Evolutionary conservation across 2,329 filamentous ascomycete species (phyloP), one percentile per base, ranked within the genome.

Genomic region (Chaetomium sp.): DNA sequence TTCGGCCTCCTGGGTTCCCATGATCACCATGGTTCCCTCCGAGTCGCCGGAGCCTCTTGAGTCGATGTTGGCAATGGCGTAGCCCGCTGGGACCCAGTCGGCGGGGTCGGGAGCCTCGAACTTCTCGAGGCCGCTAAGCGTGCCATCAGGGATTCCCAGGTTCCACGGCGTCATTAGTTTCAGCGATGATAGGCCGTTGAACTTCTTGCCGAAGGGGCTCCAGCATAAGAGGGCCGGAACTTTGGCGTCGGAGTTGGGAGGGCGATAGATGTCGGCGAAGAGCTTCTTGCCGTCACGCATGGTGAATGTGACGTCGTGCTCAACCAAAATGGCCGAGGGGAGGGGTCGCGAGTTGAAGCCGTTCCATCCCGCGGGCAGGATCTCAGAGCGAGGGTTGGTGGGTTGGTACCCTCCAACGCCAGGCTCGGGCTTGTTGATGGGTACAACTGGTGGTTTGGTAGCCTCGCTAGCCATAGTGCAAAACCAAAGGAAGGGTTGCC

Each of bases 121-220:
- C 29, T 58, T 58, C 27, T 58, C 56, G 27, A 58, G 56, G 9
- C 56, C 56, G 56, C 56, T 58, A 16, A 58, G 56, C 42, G 56
- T 58, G 35, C 56, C 56, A 27, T 58, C 42, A 42, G 56, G 55
- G 27, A 58, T 58, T 25, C 56, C 56, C 25, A 58, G 27, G 42
- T 58, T 58, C 56, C 56, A 58, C 25, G 56, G 56, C 42, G 56
- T 58, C 56, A 58, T 58, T 19, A 58, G 56, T 8, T 42, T 42
- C 27, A 58, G 42, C 8, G 56, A 49, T 4, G 16, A 16, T 2
- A 58, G 13, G 42, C 56, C 56, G 56, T 58, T 58, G 56, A 58
- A 58, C n/a, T 58, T 58, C 27, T 58, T 58, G 56, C 56, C 56
- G 29, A 59, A 59, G 27, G 47, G 47, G 57, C 57, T 38, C 57